Percentiles rank a stretch among this genome's conserved stretches.
Conservation (phyloP, 176 grass and related monocot species). For the Carex parvula region DNA sequence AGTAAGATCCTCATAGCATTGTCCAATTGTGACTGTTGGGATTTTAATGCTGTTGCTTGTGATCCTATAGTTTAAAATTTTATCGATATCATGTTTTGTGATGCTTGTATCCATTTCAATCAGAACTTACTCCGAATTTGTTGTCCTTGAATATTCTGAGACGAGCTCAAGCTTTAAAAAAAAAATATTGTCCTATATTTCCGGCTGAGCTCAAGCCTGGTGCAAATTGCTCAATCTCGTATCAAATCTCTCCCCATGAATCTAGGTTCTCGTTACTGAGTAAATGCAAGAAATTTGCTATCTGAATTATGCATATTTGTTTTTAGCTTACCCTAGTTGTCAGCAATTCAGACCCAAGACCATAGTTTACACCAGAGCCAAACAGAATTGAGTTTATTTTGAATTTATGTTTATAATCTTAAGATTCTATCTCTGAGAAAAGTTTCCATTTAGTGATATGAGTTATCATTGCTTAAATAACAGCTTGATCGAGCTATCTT, state of each 20-base stretch:
- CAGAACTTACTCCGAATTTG: not conserved
- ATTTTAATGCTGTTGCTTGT: not conserved
- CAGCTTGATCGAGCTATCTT: slow-evolving; percentile 73
- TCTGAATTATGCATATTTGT: not conserved
- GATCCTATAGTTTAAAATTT: not conserved
- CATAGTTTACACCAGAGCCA: not conserved
- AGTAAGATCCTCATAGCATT: slow-evolving; percentile 48
- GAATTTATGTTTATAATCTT: not conserved
- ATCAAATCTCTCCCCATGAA: not conserved
- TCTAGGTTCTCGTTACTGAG: not conserved
- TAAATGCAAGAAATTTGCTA: not conserved
- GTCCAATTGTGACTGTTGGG: not conserved
- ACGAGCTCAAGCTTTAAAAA: not conserved
- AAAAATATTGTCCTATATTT: not conserved
- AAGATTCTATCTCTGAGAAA: not conserved
- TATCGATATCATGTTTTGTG: not conserved
- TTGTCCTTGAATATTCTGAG: not conserved
- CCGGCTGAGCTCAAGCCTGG: not conserved
- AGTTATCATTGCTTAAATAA: not conserved
- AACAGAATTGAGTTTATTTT: not conserved
- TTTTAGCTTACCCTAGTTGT: not conserved
- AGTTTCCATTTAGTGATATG: not conserved
- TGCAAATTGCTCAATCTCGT: not conserved
- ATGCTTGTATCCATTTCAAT: not conserved
- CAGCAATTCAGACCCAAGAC: not conserved